phyloP scores from a whole-genome alignment of 352 stramenopile genomes.

The Pythium brachiatum region DNA sequence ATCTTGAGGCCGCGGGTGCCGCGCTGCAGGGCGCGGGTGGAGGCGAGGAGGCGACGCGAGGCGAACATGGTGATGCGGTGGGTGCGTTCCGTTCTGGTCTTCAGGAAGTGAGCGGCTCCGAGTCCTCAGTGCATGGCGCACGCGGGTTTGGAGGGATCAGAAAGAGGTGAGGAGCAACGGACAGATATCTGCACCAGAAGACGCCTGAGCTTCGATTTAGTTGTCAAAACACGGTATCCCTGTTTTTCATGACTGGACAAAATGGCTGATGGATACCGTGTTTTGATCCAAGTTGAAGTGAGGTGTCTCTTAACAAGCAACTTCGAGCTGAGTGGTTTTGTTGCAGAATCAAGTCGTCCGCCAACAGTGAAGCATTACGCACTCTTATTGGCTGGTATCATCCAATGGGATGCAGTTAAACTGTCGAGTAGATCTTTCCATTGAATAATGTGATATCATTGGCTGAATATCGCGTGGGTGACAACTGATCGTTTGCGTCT shows the following conservation, averaged over 20 bases:
- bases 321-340: conserved; percentile 9
- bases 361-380: conserved; percentile 8
- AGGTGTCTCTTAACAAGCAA: conserved; percentile 12
- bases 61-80: conserved; percentile 22
- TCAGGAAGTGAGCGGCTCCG: conserved; percentile 23
- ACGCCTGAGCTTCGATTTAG: not conserved
- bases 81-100: conserved; percentile 10
- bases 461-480: conserved; percentile 13
- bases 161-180: conserved; percentile 2
- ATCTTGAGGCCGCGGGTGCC: conserved; percentile 70
- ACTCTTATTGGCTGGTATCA: conserved; percentile 9
- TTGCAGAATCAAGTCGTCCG: conserved; percentile 10
- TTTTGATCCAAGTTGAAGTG: conserved; percentile 6
- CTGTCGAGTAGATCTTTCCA: conserved; percentile 15
- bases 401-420: conserved; percentile 24
- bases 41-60: conserved; percentile 30
- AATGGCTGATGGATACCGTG: not conserved
- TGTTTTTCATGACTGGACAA: not conserved
- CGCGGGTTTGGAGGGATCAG: not conserved
- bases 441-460: conserved; percentile 4
- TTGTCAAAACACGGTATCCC: conserved; percentile 13
- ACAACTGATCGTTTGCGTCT: not conserved
- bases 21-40: conserved; percentile 32
- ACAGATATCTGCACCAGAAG: not conserved
- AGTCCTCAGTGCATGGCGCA: not conserved